Conservation (phyloP, 164 flowering plant species). For the Sedum album region DNA sequence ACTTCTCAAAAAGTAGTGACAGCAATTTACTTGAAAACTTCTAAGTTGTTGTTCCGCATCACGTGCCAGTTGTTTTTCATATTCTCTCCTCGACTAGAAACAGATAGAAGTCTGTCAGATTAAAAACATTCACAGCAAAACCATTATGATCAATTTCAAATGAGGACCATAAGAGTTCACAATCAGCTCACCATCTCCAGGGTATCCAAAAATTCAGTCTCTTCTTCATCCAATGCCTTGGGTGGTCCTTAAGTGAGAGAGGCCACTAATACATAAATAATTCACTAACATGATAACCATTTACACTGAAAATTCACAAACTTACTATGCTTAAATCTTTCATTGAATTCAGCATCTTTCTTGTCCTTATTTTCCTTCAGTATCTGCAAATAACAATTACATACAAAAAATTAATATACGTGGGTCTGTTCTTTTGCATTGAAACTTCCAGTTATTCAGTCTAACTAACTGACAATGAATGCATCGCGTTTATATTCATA, state of each 20-base stretch:
- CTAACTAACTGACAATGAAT: too few species aligned
- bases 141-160: neutral
- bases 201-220: constrained; percentile 86
- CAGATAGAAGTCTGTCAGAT: constrained; percentile 6
- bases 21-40: constrained; percentile 59
- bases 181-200: constrained; percentile 61
- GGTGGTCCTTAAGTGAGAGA: constrained; percentile 70
- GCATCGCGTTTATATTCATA: too few species aligned
- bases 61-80: constrained; percentile 65
- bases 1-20: neutral
- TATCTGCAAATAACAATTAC: constrained; percentile 37
- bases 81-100: constrained; percentile 62
- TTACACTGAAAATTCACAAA: neutral
- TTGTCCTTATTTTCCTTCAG: constrained; percentile 93
- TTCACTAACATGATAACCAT: neutral
- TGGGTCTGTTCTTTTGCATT: too few species aligned
- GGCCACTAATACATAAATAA: neutral
- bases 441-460: too few species aligned
- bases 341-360: constrained; percentile 89
- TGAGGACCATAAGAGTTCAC: neutral
- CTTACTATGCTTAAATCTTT: constrained; percentile 92
- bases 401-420: too few species aligned
- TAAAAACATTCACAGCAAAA: neutral
- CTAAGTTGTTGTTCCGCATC: constrained; percentile 76
- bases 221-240: constrained; percentile 95